Base-by-base conservation (phyloP, 176 grass and related monocot species). In the Carex kokanica region DNA sequence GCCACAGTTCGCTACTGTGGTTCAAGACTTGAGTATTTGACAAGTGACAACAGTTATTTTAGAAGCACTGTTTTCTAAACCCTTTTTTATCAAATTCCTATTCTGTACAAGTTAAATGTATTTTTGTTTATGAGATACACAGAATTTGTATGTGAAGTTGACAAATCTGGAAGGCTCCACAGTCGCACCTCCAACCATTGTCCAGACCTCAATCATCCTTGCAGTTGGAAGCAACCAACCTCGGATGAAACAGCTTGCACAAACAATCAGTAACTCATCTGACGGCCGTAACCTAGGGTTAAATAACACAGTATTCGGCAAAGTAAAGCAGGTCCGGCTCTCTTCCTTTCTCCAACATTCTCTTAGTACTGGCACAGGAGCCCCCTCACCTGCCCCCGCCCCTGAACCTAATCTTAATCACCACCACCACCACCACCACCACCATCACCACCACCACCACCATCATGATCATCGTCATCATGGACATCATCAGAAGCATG, bases 221-320 rank as follows among this genome's bases (percentile, higher is more conserved):
- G 86, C 84, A 38, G 84, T 95, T 29, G 93, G 90, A 57, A 87
- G 87, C 59, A 84, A 85, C 61, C 80, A 81, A 82, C 93, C 93
- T 34, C 84, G 93, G 78, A 55, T 95, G 57, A 92, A 95, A 74
- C 88, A 95, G 59, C 85, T 95, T 47, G 93, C 93, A 84, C 84
- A 92, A 78, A 90, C 82, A 65, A 83, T 95, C 29, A 81, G 61
- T 60, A 88, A 92, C 83, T 95, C 86, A 79, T 92, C 90, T 81
- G 89, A 81, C 27, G 84, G 84, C 64, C 67, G 80, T 64, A 95
- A 95, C 59, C 86, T 95, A 83, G 93, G 93, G 84, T 79, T 95
- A 64, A 95, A 95, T 73, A 83, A 92, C 57, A 95, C 93, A 78
- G 41, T 95, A 75, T 95, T 95, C 64, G 93, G 93, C 61, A 92